Conservation (phyloP, 2,329 filamentous ascomycete species). For the Dothideomycetidae sp. region DNA sequence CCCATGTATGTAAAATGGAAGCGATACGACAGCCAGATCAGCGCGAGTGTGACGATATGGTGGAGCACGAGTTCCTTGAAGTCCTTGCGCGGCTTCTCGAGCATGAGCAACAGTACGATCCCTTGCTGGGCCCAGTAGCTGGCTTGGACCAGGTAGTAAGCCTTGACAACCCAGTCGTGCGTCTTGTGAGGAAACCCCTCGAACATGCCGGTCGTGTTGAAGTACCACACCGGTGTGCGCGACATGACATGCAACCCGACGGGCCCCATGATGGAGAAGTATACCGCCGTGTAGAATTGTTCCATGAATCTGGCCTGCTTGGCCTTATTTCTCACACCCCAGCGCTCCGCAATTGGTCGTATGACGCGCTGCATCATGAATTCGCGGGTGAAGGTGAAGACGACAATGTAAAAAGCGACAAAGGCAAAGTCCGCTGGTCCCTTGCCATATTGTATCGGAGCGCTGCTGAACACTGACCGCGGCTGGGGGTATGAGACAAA, state of each 20-base stretch:
- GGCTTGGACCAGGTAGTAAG: slow-evolving; percentile 89
- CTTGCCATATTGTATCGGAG: slow-evolving; percentile 63
- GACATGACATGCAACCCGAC: slow-evolving; percentile 84
- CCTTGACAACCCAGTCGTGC: slow-evolving; percentile 73
- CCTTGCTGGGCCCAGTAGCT: slow-evolving; percentile 94
- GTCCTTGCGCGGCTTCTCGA: slow-evolving; percentile 90
- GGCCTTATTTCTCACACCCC: slow-evolving; percentile 53
- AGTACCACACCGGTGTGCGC: slow-evolving; percentile 86
- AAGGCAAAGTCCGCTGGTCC: slow-evolving; percentile 77
- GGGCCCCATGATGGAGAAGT: slow-evolving; percentile 72
- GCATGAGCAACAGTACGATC: slow-evolving; percentile 68
- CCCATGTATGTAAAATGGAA: slow-evolving; percentile 98
- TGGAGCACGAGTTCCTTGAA: slow-evolving; percentile 87
- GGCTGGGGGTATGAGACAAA: slow-evolving; percentile 73
- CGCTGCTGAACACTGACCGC: slow-evolving; percentile 27
- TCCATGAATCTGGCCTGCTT: slow-evolving; percentile 94
- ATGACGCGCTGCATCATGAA: slow-evolving; percentile 90
- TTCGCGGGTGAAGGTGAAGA: slow-evolving; percentile 85
- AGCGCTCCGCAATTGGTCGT: slow-evolving; percentile 56
- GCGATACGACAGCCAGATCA: slow-evolving; percentile 78
- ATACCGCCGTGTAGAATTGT: slow-evolving; percentile 84
- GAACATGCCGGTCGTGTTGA: slow-evolving; percentile 84
- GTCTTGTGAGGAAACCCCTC: slow-evolving; percentile 72
- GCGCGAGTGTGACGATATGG: slow-evolving; percentile 72
- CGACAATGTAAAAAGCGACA: slow-evolving; percentile 74